phyloP scores from a whole-genome alignment of 2,329 filamentous ascomycete genomes.

The Diaporthe humulicola region DNA sequence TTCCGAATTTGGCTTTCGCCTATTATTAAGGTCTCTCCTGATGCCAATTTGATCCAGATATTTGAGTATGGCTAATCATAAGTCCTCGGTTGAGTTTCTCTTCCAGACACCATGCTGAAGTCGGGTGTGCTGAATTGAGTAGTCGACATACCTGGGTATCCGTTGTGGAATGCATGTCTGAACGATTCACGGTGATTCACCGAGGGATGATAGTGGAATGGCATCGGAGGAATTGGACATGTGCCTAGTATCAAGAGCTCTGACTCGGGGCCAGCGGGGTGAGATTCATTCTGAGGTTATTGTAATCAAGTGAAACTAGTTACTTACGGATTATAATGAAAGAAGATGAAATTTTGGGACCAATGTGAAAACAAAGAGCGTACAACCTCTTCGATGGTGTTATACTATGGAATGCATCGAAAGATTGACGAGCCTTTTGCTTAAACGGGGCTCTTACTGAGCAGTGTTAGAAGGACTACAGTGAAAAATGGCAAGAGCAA shows the following conservation, averaged over 20 bases:
- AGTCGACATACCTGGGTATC: not conserved
- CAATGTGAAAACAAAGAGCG: too few species aligned
- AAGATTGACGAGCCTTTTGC: not conserved
- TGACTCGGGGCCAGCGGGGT: not conserved
- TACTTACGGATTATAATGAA: too few species aligned
- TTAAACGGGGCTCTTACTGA: not conserved
- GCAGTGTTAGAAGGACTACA: not conserved
- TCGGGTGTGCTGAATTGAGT: too few species aligned
- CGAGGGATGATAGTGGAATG: not conserved
- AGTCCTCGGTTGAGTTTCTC: not conserved
- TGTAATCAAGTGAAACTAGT: too few species aligned
- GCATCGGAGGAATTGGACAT: not conserved
- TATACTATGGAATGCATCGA: too few species aligned
- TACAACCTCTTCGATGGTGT: too few species aligned
- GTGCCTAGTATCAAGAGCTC: not conserved
- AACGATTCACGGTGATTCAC: not conserved
- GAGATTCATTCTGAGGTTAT: too few species aligned
- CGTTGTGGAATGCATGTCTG: not conserved
- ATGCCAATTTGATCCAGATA: not conserved
- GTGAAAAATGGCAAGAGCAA: slow-evolving; percentile 3
- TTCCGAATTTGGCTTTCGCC: too few species aligned
- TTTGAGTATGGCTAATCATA: not conserved
- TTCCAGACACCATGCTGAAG: not conserved
- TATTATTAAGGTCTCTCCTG: not conserved
- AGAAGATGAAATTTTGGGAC: too few species aligned